These are phyloP conservation scores for Suillus placidus DNA, from an alignment of 768 basidiomycete species.

Conservation along the genomic window DNA sequence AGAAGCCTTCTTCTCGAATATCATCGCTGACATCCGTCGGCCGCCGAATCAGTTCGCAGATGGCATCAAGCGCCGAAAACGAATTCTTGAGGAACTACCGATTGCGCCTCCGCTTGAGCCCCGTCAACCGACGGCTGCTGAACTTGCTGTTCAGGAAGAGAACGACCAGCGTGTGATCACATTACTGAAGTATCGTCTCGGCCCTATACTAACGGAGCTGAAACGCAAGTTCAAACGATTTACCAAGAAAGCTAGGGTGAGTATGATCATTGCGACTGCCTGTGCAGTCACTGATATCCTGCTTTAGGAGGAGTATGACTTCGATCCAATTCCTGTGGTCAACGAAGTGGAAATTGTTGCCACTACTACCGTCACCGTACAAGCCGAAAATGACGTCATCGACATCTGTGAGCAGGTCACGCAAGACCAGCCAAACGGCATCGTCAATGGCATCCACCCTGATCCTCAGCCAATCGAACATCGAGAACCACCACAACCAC, in stretches of 20 bases:
- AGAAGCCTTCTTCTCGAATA: constrained; percentile 70
- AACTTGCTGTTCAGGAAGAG: constrained; percentile 81
- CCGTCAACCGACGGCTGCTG: constrained; percentile 75
- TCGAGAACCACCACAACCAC: constrained; percentile 37
- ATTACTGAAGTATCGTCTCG: constrained; percentile 87
- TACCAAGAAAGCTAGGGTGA: constrained; percentile 74
- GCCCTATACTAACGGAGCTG: constrained; percentile 84
- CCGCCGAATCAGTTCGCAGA: constrained; percentile 91
- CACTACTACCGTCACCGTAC: constrained; percentile 41
- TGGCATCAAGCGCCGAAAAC: constrained; percentile 79
- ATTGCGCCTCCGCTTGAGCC: constrained; percentile 91
- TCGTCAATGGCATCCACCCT: constrained; percentile 41
- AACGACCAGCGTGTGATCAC: constrained; percentile 79
- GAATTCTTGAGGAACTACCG: constrained; percentile 83
- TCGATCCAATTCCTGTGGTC: constrained; percentile 40
- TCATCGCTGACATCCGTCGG: constrained; percentile 68
- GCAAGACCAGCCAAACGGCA: constrained; percentile 35
- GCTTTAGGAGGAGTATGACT: constrained; percentile 73
- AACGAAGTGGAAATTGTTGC: constrained; percentile 39
- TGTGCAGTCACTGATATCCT: constrained; percentile 13
- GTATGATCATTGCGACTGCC: constrained; percentile 28
- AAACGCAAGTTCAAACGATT: constrained; percentile 93
- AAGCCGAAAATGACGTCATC: constrained; percentile 43
- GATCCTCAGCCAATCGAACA: constrained; percentile 23
- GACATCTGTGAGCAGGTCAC: constrained; percentile 44